Conservation (phyloP, 2,329 filamentous ascomycete genomes). For the Plenodomus lindquistii region DNA sequence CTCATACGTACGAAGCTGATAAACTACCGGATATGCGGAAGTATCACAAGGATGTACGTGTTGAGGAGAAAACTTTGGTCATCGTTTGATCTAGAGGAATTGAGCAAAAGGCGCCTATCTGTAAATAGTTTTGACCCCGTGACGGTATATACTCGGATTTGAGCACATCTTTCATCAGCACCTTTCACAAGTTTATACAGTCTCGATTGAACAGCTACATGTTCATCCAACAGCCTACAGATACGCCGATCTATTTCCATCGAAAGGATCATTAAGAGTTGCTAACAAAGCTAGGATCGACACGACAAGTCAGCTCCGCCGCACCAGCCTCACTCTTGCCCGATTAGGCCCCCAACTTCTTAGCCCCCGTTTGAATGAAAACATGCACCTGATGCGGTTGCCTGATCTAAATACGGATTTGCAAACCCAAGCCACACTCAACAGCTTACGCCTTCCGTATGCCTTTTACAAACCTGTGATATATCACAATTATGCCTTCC, state of each 20-base stretch:
- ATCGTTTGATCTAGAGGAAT: too few relatives aligned
- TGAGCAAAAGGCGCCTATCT: too few relatives aligned
- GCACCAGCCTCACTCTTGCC: background rate
- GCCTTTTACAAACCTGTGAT: too few relatives aligned
- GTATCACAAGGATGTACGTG: constrained; percentile 11
- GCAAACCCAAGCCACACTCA: background rate
- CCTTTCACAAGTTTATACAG: too few relatives aligned
- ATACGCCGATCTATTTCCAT: background rate
- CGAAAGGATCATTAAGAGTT: background rate
- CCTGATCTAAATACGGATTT: background rate
- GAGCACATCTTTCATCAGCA: too few relatives aligned
- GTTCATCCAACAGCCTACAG: too few relatives aligned
- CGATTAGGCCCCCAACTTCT: background rate
- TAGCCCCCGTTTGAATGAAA: background rate
- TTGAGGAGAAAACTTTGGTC: constrained; percentile 10
- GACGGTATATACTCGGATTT: too few relatives aligned
- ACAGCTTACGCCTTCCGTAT: background rate
- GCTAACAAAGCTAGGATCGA: background rate
- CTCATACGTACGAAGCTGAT: constrained; percentile 9
- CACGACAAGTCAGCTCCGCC: background rate
- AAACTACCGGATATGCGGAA: constrained; percentile 7
- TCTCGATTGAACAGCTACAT: too few relatives aligned
- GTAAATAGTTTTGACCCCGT: too few relatives aligned
- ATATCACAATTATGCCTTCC: too few relatives aligned
- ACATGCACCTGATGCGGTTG: background rate